Conservation (phyloP, 169 alveolate species). For the Plasmodium berghei region DNA sequence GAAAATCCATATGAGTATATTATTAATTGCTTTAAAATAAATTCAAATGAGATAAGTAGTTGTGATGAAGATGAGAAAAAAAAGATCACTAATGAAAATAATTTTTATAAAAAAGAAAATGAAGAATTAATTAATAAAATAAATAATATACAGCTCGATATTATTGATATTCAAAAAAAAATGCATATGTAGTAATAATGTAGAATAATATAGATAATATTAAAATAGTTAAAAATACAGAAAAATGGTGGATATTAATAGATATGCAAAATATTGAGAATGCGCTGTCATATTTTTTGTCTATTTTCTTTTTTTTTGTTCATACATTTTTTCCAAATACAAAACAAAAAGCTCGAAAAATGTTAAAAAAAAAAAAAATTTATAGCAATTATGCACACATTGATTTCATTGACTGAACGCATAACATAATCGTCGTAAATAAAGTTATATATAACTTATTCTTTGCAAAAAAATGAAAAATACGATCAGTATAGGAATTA, state of each 20-base stretch:
- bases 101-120: constrained; percentile 32
- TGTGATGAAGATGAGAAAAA: background rate
- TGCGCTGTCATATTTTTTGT: too few relatives aligned
- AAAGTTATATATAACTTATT: constrained; percentile 61
- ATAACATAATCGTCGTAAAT: constrained; percentile 39
- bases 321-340: too few relatives aligned
- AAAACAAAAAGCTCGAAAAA: too few relatives aligned
- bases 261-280: too few relatives aligned
- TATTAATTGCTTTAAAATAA: constrained; percentile 21
- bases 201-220: too few relatives aligned
- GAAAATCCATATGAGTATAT: constrained; percentile 57
- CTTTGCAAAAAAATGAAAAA: constrained; percentile 58
- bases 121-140: constrained; percentile 43
- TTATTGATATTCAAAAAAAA: constrained; percentile 26
- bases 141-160: constrained; percentile 36
- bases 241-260: too few relatives aligned
- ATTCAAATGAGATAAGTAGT: background rate
- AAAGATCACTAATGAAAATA: constrained; percentile 43
- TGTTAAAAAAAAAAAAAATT: too few relatives aligned
- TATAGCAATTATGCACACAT: background rate
- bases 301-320: too few relatives aligned
- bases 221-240: too few relatives aligned
- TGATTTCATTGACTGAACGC: constrained; percentile 48
- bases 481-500: constrained; percentile 27
- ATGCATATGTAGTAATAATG: constrained; percentile 1